A percentile compares a stretch with the other conserved stretches of the same genome.
phyloP scores from a whole-genome alignment of 2,329 filamentous ascomycete genomes.

The Penicillium sp. region DNA sequence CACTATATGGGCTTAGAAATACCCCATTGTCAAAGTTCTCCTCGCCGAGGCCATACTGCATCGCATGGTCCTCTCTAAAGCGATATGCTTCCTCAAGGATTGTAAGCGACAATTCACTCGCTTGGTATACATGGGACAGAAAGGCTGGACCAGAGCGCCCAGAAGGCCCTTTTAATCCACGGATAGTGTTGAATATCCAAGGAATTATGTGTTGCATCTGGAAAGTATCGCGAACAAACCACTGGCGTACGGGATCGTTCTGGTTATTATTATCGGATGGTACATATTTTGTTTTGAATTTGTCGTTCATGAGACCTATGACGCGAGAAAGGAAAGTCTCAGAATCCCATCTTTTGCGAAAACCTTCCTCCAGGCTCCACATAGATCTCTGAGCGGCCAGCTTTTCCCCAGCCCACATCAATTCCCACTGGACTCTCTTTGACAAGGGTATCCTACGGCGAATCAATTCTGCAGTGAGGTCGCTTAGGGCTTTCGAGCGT shows the following conservation, averaged over 20 bases:
- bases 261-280: slow-evolving; percentile 60
- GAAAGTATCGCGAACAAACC: slow-evolving; percentile 74
- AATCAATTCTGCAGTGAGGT: slow-evolving; percentile 68
- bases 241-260: slow-evolving; percentile 75
- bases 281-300: slow-evolving; percentile 64
- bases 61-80: slow-evolving; percentile 68
- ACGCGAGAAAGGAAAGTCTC: slow-evolving; percentile 70
- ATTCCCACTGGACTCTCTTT: slow-evolving; percentile 66
- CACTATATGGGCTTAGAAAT: slow-evolving; percentile 60
- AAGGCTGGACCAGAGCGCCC: slow-evolving; percentile 50
- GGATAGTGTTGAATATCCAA: slow-evolving; percentile 74
- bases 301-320: slow-evolving; percentile 70
- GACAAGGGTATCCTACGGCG: slow-evolving; percentile 61
- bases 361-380: slow-evolving; percentile 75
- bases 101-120: slow-evolving; percentile 67
- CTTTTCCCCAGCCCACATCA: slow-evolving; percentile 89
- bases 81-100: slow-evolving; percentile 61
- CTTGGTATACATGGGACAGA: slow-evolving; percentile 57
- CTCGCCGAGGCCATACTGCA: slow-evolving; percentile 67
- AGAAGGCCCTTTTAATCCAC: slow-evolving; percentile 62
- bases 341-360: slow-evolving; percentile 57
- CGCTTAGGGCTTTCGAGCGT: slow-evolving; percentile 68
- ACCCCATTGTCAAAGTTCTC: slow-evolving; percentile 65
- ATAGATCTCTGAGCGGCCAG: slow-evolving; percentile 73
- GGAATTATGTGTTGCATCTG: slow-evolving; percentile 71